phyloP scores from a whole-genome alignment of 2,329 filamentous ascomycete species.

The Trichophyton mentagrophytes region DNA sequence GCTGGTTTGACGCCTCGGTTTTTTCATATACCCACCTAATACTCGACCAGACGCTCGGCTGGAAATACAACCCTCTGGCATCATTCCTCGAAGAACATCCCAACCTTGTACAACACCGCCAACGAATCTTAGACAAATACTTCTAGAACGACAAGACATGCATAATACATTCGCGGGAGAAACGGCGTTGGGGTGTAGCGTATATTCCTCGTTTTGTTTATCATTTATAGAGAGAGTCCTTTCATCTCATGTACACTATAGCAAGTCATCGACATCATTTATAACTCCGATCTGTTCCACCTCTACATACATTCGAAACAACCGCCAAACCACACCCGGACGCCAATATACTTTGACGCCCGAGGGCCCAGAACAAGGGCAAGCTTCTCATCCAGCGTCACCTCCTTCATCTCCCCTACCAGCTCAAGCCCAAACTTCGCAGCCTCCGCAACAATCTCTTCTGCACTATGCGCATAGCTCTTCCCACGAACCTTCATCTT shows the following conservation, averaged over 20 bases:
- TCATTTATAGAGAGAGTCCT: neutral
- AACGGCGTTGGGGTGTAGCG: neutral
- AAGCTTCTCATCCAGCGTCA: slow-evolving; percentile 40
- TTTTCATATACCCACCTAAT: slow-evolving; percentile 84
- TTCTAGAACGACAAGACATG: slow-evolving; percentile 27
- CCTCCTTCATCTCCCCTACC: slow-evolving; percentile 32
- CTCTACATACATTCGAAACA: slow-evolving; percentile 23
- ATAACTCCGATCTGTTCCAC: neutral
- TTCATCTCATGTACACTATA: neutral
- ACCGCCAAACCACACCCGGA: slow-evolving; percentile 42
- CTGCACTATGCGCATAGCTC: slow-evolving; percentile 45
- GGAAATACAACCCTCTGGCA: slow-evolving; percentile 50
- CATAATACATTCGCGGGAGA: neutral
- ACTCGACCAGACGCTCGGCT: slow-evolving; percentile 50
- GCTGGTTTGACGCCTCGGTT: slow-evolving; percentile 73
- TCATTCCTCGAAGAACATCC: slow-evolving; percentile 44
- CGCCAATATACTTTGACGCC: slow-evolving; percentile 51
- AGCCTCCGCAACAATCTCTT: slow-evolving; percentile 38
- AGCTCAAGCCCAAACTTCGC: slow-evolving; percentile 38
- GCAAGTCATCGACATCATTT: neutral
- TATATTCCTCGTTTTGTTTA: neutral
- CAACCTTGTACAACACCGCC: slow-evolving; percentile 53
- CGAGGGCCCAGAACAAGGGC: slow-evolving; percentile 47
- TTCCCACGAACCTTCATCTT: slow-evolving; percentile 46
- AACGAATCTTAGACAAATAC: slow-evolving; percentile 43